Evolutionary conservation across 805 yeast species (phyloP).

Genomic region (Wickerhamiella parazyma): DNA sequence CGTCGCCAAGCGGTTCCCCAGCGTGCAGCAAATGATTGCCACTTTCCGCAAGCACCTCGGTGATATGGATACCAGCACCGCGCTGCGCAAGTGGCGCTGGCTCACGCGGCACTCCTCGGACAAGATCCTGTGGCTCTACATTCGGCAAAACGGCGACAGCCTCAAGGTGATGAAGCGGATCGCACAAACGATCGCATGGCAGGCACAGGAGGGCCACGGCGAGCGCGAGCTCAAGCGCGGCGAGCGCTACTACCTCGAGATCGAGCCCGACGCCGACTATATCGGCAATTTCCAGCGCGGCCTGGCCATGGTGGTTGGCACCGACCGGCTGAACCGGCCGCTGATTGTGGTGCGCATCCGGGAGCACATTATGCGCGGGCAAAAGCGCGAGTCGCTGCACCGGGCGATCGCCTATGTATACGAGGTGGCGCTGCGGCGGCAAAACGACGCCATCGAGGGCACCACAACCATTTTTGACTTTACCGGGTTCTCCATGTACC

Average conservation of each 20-base stretch:
- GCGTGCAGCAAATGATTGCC: neutral
- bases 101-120: conserved; percentile 4
- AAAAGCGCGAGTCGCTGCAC: neutral
- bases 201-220: neutral
- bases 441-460: conserved; percentile 51
- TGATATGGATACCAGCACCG: neutral
- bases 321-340: neutral
- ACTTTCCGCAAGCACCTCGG: neutral
- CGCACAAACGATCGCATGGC: neutral
- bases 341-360: neutral
- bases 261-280: conserved; percentile 2
- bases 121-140: neutral
- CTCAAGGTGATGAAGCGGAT: neutral
- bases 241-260: conserved; percentile 3
- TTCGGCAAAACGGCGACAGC: neutral
- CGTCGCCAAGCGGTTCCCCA: neutral
- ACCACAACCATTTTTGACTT: conserved; percentile 61
- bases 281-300: neutral
- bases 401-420: neutral
- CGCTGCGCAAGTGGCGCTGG: conserved; percentile 5
- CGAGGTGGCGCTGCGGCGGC: conserved; percentile 20
- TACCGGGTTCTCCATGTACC: conserved; percentile 51
- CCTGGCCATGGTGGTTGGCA: neutral
- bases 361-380: neutral
- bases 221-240: conserved; percentile 9